Evolutionary conservation across 2,329 filamentous ascomycete genomes (phyloP).

Genomic region (Nectriaceae sp.): DNA sequence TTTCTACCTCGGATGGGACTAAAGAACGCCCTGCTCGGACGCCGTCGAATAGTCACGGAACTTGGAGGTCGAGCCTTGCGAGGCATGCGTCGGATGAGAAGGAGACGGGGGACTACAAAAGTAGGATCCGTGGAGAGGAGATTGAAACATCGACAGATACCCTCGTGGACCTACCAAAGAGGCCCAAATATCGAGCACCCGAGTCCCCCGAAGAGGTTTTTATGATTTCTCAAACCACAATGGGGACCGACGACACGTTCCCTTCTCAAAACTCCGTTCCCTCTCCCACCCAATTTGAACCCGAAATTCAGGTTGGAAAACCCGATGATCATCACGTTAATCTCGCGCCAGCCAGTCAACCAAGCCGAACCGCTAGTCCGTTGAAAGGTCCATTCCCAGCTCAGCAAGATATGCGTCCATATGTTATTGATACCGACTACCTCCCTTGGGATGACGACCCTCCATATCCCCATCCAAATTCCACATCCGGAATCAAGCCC

Average conservation of each 20-base stretch:
- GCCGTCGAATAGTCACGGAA: conserved; percentile 10
- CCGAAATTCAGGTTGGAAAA: conserved; percentile 11
- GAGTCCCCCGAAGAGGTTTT: conserved; percentile 43
- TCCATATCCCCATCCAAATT: conserved; percentile 50
- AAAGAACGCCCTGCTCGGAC: conserved; percentile 19
- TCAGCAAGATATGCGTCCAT: conserved; percentile 41
- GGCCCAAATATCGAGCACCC: conserved; percentile 5
- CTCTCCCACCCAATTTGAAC: conserved; percentile 19
- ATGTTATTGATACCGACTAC: conserved; percentile 59
- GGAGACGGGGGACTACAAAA: conserved; percentile 43
- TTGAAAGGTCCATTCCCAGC: conserved; percentile 29
- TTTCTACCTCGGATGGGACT: conserved; percentile 56
- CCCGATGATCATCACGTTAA: conserved; percentile 8
- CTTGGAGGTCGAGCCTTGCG: conserved; percentile 30
- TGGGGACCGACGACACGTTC: conserved; percentile 35
- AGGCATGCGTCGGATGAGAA: conserved; percentile 30
- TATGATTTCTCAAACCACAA: conserved; percentile 50
- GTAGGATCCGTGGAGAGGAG: conserved; percentile 46
- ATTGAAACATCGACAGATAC: conserved; percentile 28
- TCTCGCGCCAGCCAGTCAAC: conserved; percentile 18
- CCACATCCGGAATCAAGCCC: conserved; percentile 14
- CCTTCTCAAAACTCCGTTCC: conserved; percentile 34
- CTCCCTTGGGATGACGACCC: conserved; percentile 60
- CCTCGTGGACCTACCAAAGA: conserved; percentile 7
- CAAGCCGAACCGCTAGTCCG: conserved; percentile 23